Evolutionary conservation across 371 early-diverging fungal species (phyloP), one percentile per base, ranked within the genome.

Genomic region (Rhizopus arrhizus): DNA sequence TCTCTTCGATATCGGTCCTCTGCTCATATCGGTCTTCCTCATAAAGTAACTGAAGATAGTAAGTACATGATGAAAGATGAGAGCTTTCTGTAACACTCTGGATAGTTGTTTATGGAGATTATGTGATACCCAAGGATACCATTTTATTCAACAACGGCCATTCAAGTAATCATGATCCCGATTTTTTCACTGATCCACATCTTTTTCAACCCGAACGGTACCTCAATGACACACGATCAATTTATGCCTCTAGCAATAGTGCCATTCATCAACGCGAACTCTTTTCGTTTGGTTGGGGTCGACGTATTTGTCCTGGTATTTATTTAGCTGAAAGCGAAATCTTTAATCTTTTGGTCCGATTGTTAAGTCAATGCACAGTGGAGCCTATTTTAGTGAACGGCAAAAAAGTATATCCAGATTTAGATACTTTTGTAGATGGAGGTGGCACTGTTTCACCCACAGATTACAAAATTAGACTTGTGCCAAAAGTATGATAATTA

Each of bases 271-370:
- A 58, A 4, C 41, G 67, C 2, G 59, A 62, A 45, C 55, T 58
- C 9, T 66, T 53, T 58, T 53, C 54, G n/a, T 66, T 66, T 59
- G 62, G 67, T 2, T 66, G 62, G 62, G 67, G 62, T 47, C 42
- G 59, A 49, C 50, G 49, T 38, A 31, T 58, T 28, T 58, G 59
- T 29, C 50, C 50, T 12, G 49, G 49, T 31, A 50, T 49, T 40
- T 40, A 34, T 9, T 50, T 50, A 50, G 41, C 59, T 38, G 59
- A 58, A 40, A 36, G 36, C 7, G 50, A 50, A 41, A 29, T 36
- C 5, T 58, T 50, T 31, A 58, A 38, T 28, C 10, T 58, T 34
- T 33, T 36, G 42, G 22, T 29, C 31, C 40, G 16, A 38, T n/a
- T 56, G 29, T 45, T 41, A 22, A 13, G 13, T 6, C 42, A 31